A percentile compares a stretch with the other conserved stretches of the same genome.
phyloP scores from a whole-genome alignment of 176 grass and related monocot genomes.

The Lolium rigidum region DNA sequence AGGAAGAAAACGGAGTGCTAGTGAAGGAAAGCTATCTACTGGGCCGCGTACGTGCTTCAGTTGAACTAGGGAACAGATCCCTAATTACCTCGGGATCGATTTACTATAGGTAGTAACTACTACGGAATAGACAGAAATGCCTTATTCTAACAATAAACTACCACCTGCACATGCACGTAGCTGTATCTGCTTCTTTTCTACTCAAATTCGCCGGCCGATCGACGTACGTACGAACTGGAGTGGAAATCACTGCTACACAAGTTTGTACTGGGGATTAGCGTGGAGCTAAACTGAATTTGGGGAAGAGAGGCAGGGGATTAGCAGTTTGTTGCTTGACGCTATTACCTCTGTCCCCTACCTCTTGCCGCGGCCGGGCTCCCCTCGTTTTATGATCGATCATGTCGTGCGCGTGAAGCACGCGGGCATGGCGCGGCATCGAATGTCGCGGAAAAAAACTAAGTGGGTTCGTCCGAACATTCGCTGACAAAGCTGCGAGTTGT shows the following conservation, averaged over 20 bases:
- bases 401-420: too few relatives aligned
- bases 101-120: not conserved
- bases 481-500: too few relatives aligned
- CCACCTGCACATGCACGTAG: not conserved
- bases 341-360: not conserved
- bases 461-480: too few relatives aligned
- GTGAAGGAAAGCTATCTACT: slow-evolving; percentile 51
- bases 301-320: not conserved
- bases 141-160: not conserved
- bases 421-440: too few relatives aligned
- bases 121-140: slow-evolving; percentile 9
- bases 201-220: slow-evolving; percentile 13
- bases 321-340: slow-evolving; percentile 41
- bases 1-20: slow-evolving; percentile 37
- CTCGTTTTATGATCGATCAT: too few relatives aligned
- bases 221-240: not conserved
- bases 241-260: not conserved
- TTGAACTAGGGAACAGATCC: not conserved
- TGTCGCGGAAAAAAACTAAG: too few relatives aligned
- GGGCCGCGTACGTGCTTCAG: not conserved
- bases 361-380: not conserved
- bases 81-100: slow-evolving; percentile 59
- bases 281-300: not conserved
- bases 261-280: slow-evolving; percentile 4
- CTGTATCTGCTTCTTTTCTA: slow-evolving; percentile 1